A percentile compares a stretch with the other conserved stretches of the same genome.
These are phyloP conservation scores for Theobroma cacao DNA, from an alignment of 345 rosid species.

Conservation along the genomic window DNA sequence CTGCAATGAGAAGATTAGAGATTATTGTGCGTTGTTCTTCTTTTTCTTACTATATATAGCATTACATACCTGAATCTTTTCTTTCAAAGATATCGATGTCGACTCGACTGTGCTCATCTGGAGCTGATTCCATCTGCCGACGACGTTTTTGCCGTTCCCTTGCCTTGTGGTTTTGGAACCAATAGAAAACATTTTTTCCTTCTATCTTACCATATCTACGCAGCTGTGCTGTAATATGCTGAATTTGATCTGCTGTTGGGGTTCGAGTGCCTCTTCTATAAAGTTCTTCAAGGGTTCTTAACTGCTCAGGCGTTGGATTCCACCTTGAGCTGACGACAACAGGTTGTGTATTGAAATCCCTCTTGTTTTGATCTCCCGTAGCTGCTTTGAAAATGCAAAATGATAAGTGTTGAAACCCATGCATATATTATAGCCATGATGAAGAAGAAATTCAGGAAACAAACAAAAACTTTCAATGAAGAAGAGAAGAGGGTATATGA, in stretches of 20 bases:
- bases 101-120: conserved; percentile 19
- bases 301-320: conserved; percentile 96
- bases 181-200: conserved; percentile 95
- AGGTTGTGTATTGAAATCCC: conserved; percentile 55
- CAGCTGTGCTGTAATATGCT: conserved; percentile 81
- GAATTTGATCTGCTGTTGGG: conserved; percentile 89
- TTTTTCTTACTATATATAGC: neutral
- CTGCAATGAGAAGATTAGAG: neutral
- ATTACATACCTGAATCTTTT: conserved; percentile 50
- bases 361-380: conserved; percentile 62
- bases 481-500: neutral
- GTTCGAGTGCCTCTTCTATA: conserved; percentile 83
- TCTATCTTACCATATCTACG: conserved; percentile 87
- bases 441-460: neutral
- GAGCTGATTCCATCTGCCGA: conserved; percentile 69
- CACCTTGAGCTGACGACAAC: conserved; percentile 86
- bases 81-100: conserved; percentile 43
- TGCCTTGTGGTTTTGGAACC: conserved; percentile 99
- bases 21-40: neutral
- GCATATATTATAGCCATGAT: neutral
- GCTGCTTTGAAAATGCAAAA: conserved; percentile 18
- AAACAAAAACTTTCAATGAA: no score
- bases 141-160: conserved; percentile 84
- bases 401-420: neutral
- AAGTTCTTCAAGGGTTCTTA: conserved; percentile 78